These are phyloP conservation scores for Xylaria scruposa DNA, from an alignment of 495 filamentous ascomycete genomes.

Conservation along the genomic window DNA sequence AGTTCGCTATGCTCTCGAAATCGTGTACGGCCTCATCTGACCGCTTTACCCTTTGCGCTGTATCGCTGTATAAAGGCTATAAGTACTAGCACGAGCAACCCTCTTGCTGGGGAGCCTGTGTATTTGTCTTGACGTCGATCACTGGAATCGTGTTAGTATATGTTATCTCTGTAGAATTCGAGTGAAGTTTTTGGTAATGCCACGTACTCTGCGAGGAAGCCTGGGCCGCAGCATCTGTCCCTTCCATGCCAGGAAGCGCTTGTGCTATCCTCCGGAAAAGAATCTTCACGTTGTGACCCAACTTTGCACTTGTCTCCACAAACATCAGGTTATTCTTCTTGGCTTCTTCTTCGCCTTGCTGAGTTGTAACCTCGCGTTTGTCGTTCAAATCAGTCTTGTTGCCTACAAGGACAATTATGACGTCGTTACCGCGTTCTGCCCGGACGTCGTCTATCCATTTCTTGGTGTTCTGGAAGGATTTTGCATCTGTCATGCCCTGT, in stretches of 20 bases:
- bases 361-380: slow-evolving; percentile 92
- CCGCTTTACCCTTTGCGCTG: slow-evolving; percentile 8
- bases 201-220: slow-evolving; percentile 69
- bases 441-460: slow-evolving; percentile 99
- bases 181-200: not conserved
- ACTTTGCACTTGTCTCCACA: slow-evolving; percentile 97
- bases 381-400: slow-evolving; percentile 99
- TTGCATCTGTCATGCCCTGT: slow-evolving; percentile 63
- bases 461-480: slow-evolving; percentile 94
- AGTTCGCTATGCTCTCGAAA: slow-evolving; percentile 26
- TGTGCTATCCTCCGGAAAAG: slow-evolving; percentile 97
- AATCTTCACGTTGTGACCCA: slow-evolving; percentile 96
- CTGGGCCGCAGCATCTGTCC: slow-evolving; percentile 68
- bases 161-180: slow-evolving; percentile 16
- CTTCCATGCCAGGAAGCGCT: slow-evolving; percentile 97
- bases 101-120: slow-evolving; percentile 72
- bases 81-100: slow-evolving; percentile 75
- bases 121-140: slow-evolving; percentile 94
- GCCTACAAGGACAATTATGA: slow-evolving; percentile 97
- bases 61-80: not conserved
- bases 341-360: slow-evolving; percentile 97
- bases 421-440: slow-evolving; percentile 94
- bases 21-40: slow-evolving; percentile 5
- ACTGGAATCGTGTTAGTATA: slow-evolving; percentile 56
- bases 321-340: slow-evolving; percentile 97